Conservation (phyloP, 805 yeast species). For the Candida insectorum region DNA sequence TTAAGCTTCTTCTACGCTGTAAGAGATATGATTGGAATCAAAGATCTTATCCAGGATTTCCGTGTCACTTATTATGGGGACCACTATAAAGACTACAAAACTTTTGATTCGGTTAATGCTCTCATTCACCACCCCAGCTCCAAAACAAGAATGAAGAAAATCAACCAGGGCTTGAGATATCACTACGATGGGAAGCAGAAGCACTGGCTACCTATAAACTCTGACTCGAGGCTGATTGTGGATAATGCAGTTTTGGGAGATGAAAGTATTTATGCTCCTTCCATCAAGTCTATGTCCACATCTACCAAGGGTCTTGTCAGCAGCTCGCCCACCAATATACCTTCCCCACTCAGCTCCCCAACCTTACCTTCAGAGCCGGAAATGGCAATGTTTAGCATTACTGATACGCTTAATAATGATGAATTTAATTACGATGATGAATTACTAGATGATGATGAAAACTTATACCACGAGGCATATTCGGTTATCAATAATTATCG, state of each 20-base stretch:
- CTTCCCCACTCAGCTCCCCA: constrained; percentile 16
- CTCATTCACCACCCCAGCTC: constrained; percentile 67
- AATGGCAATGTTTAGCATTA: constrained; percentile 12
- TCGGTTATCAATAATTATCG: constrained; percentile 28
- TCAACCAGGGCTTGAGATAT: constrained; percentile 81
- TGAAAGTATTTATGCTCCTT: constrained; percentile 13
- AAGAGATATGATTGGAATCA: constrained; percentile 70
- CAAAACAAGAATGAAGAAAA: constrained; percentile 58
- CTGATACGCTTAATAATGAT: constrained; percentile 20
- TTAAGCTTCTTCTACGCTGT: constrained; percentile 60
- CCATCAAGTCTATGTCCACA: constrained; percentile 27
- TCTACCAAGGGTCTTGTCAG: constrained; percentile 27
- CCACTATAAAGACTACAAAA: constrained; percentile 68
- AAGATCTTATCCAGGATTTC: constrained; percentile 80
- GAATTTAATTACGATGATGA: constrained; percentile 31
- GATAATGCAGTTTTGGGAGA: constrained; percentile 12
- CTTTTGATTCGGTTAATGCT: constrained; percentile 79
- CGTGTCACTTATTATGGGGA: constrained; percentile 66
- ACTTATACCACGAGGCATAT: constrained; percentile 28
- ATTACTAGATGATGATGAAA: constrained; percentile 37
- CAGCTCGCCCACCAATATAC: constrained; percentile 20
- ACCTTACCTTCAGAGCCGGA: constrained; percentile 4
- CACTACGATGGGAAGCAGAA: constrained; percentile 73
- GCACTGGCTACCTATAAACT: constrained; percentile 62
- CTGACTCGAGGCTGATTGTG: constrained; percentile 10